These are phyloP conservation scores for Ustilago cynodontis DNA, from an alignment of 1,284 basidiomycete genomes.

Conservation along the genomic window DNA sequence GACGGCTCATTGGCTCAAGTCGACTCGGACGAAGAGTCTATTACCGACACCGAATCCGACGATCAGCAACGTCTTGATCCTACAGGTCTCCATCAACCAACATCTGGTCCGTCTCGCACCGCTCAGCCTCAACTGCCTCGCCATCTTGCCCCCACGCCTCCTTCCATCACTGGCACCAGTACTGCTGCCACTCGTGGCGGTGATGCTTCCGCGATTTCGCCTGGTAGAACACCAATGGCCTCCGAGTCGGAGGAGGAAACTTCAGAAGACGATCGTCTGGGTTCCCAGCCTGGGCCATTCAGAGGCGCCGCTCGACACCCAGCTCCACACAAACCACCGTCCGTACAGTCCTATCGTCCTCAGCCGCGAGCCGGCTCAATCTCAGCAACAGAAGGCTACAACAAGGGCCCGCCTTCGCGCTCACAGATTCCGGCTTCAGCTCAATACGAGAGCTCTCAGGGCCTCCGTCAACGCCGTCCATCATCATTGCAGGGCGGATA, in stretches of 20 bases:
- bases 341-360: constrained; percentile 34
- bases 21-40: constrained; percentile 40
- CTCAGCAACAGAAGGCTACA: constrained; percentile 36
- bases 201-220: constrained; percentile 23
- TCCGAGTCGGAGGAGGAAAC: constrained; percentile 41
- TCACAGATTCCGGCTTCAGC: constrained; percentile 28
- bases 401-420: constrained; percentile 31
- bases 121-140: constrained; percentile 13
- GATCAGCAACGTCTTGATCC: constrained; percentile 47
- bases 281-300: constrained; percentile 34
- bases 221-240: constrained; percentile 32
- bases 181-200: constrained; percentile 51
- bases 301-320: constrained; percentile 22
- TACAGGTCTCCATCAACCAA: constrained; percentile 26
- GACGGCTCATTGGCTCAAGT: constrained; percentile 48
- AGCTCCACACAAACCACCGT: constrained; percentile 23
- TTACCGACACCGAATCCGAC: constrained; percentile 35
- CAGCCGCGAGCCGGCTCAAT: constrained; percentile 38
- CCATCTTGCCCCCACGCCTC: constrained; percentile 38
- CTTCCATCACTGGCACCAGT: constrained; percentile 46
- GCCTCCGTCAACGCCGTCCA: constrained; percentile 30
- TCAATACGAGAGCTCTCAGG: constrained; percentile 13
- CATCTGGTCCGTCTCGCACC: constrained; percentile 19
- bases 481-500: constrained; percentile 35
- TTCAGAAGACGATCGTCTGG: constrained; percentile 38